Conservation (phyloP, 2,329 filamentous ascomycete species). For the Trichoderma oligosporum region DNA sequence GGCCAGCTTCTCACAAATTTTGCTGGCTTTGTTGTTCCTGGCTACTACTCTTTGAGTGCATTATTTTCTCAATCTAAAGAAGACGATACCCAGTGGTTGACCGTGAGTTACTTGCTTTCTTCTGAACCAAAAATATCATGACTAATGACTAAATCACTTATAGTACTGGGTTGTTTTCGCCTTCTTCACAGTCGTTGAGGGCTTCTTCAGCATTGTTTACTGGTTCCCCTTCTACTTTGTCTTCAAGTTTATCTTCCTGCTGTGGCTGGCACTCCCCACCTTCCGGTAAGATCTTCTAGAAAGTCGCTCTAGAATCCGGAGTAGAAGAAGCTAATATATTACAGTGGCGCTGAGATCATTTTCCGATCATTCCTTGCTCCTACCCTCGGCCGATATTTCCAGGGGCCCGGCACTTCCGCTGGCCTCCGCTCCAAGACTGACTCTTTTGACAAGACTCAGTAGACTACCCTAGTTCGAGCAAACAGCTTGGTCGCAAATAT, state of each 20-base stretch:
- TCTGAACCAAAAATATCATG: constrained; percentile 1
- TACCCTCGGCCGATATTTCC: constrained; percentile 90
- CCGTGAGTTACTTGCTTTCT: constrained; percentile 47
- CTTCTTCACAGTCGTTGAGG: constrained; percentile 79
- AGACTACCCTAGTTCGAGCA: constrained; percentile 32
- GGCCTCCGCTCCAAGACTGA: constrained; percentile 88
- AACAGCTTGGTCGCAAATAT: constrained; percentile 27
- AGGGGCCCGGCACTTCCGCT: constrained; percentile 64
- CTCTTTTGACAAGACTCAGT: constrained; percentile 66
- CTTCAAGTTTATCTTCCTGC: constrained; percentile 96
- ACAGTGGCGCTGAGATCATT: constrained; percentile 87
- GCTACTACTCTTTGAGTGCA: constrained; percentile 78
- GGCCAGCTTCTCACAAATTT: constrained; percentile 85
- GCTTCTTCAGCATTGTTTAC: constrained; percentile 78
- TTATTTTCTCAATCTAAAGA: constrained; percentile 67
- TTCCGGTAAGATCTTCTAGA: constrained; percentile 65
- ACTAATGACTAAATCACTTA: constrained; percentile 34
- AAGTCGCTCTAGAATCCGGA: not conserved
- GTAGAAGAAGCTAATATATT: not conserved
- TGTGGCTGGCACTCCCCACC: constrained; percentile 95
- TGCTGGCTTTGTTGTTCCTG: constrained; percentile 76
- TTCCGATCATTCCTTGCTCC: constrained; percentile 96
- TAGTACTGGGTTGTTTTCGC: constrained; percentile 87
- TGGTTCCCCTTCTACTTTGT: constrained; percentile 99
- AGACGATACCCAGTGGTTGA: constrained; percentile 80